Conservation (phyloP, 2,329 filamentous ascomycete species). For the Sporothrix euskadiensis region DNA sequence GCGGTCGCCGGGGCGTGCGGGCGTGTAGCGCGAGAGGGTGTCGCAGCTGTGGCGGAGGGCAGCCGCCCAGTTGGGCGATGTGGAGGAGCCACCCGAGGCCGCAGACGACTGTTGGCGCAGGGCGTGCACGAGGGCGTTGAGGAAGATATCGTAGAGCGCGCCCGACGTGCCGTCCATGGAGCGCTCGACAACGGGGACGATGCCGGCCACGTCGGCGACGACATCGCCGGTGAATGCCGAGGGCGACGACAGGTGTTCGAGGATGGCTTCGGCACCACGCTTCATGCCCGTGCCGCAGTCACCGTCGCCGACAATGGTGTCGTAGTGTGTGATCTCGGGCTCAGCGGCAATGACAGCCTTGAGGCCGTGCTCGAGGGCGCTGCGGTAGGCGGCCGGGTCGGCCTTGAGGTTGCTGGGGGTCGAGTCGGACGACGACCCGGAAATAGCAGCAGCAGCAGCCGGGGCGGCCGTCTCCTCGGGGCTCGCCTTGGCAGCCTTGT, state of each 20-base stretch:
- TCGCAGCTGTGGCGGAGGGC: constrained; percentile 72
- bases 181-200: constrained; percentile 57
- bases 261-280: constrained; percentile 74
- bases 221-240: constrained; percentile 53
- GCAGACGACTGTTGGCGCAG: constrained; percentile 45
- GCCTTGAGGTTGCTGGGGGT: constrained; percentile 54
- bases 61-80: constrained; percentile 53
- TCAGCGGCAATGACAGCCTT: constrained; percentile 65
- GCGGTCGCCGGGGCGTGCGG: constrained; percentile 82
- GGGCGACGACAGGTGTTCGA: constrained; percentile 50
- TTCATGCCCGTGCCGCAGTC: constrained; percentile 87
- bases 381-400: constrained; percentile 53
- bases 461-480: constrained; percentile 46
- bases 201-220: constrained; percentile 53
- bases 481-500: constrained; percentile 47
- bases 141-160: constrained; percentile 74
- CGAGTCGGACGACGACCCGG: constrained; percentile 36
- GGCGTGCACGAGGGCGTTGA: constrained; percentile 76
- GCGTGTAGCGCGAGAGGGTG: constrained; percentile 79
- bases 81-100: constrained; percentile 37
- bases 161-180: constrained; percentile 65
- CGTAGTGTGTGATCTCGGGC: constrained; percentile 70
- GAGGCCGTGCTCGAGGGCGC: constrained; percentile 58
- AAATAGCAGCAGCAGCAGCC: constrained; percentile 45
- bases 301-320: constrained; percentile 85